A percentile compares a stretch with the other conserved stretches of the same genome.
Conservation (phyloP, 179 eudicot genomes). For the Amaranthus tricolor region DNA sequence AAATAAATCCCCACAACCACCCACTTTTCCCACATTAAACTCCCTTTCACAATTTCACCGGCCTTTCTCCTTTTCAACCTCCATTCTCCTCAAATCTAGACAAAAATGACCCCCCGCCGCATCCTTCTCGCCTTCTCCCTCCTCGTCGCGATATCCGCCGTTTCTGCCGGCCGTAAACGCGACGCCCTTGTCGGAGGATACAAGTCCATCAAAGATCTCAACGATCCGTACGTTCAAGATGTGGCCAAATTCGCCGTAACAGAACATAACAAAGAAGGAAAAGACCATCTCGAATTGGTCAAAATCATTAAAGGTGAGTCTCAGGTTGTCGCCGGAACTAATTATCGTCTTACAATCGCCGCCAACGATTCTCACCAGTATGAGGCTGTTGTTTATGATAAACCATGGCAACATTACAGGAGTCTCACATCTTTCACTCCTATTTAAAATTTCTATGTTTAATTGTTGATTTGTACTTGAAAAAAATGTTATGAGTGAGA, state of each 20-base stretch:
- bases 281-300: conserved; percentile 12
- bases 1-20: background rate
- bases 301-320: conserved; percentile 30
- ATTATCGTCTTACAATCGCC: conserved; percentile 32
- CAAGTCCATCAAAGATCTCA: conserved; percentile 30
- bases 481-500: background rate
- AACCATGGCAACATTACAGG: conserved; percentile 22
- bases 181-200: conserved; percentile 20
- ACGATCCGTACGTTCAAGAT: conserved; percentile 32
- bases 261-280: conserved; percentile 30
- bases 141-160: conserved; percentile 19
- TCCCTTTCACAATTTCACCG: background rate
- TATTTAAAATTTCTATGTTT: background rate
- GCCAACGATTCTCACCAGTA: conserved; percentile 29
- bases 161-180: background rate
- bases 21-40: background rate
- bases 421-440: conserved; percentile 25
- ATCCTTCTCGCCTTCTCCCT: conserved; percentile 16
- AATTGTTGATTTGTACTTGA: background rate
- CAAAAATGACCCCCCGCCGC: background rate
- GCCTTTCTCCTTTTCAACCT: background rate
- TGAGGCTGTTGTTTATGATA: conserved; percentile 34
- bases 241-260: conserved; percentile 39
- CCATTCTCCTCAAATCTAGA: background rate
- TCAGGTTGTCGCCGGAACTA: conserved; percentile 41